Evolutionary conservation across 2,329 filamentous ascomycete genomes (phyloP), one percentile per base, ranked within the genome.

Genomic region (Cladosporium sp.): DNA sequence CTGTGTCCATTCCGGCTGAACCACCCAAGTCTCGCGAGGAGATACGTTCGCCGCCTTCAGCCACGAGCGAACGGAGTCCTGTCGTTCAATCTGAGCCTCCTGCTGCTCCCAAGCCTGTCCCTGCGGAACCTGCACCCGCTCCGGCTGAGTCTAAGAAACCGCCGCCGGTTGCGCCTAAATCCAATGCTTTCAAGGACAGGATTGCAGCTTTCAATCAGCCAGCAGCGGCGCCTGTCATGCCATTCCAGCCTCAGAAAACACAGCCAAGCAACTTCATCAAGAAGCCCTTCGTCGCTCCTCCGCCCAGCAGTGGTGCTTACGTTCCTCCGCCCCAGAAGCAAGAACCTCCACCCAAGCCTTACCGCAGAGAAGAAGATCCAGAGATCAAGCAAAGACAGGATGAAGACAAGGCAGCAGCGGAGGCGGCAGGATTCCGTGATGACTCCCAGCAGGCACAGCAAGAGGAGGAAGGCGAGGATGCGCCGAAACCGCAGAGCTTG

Each of bases 121-220:
- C 59, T 40, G 55, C 56, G 57, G 58, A 64, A 58, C 57, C 72
- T 71, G 60, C 68, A 50, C 57, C 72, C 71, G 60, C 68, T 47
- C 64, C 70, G 39, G 62, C 72, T 18, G 74, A 30, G 66, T 71
- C 48, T 49, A 76, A 74, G 50, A 82, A 81, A 53, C 77, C 83
- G 18, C 85, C 89, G 11, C 79, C 80, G 15, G 69, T 75, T 20
- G 74, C 82, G 11, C 77, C 77, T 11, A 88, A 89, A 60, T 89
- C 90, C 22, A 88, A 81, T 63, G 89, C 93, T 2, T 97, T 99
- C 74, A 91, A 82, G 65, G 93, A 97, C 71, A 88, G 93, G 56
- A 96, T 99, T 66, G 93, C 93, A 29, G 92, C 93, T 39, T 99
- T 99, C 74, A 99, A 99, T 71, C 93, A 92, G 67, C 77, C 88